These are phyloP conservation scores for Lagenidium giganteum DNA, from an alignment of 352 stramenopile genomes.

Conservation along the genomic window DNA sequence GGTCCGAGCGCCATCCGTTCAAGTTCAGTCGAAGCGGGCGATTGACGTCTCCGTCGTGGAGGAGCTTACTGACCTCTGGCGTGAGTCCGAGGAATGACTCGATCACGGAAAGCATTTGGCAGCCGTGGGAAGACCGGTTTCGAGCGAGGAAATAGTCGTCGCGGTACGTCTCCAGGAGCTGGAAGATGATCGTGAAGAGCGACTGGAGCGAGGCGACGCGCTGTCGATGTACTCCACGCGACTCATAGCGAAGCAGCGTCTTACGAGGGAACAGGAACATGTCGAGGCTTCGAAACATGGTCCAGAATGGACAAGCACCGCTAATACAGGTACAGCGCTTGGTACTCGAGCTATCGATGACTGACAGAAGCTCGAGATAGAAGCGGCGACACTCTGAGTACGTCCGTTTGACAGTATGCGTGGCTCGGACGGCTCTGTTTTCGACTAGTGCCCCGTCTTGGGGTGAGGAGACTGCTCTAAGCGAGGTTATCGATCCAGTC, in stretches of 20 bases:
- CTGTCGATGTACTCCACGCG: no score
- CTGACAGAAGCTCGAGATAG: constrained; percentile 30
- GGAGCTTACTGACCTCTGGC: constrained; percentile 12
- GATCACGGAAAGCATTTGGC: constrained; percentile 17
- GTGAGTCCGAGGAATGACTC: constrained; percentile 22
- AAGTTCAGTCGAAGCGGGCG: constrained; percentile 20
- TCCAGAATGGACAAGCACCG: constrained; percentile 57
- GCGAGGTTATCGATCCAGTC: no score
- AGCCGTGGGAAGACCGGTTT: no score
- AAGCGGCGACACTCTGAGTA: constrained; percentile 53
- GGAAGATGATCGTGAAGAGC: constrained; percentile 17
- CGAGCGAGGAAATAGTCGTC: constrained; percentile 23
- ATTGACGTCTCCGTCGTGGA: constrained; percentile 4
- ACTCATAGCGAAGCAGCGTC: no score
- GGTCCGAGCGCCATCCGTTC: constrained; percentile 21
- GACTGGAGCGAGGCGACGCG: constrained; percentile 13
- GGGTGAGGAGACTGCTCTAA: no score
- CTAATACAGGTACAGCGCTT: constrained; percentile 40
- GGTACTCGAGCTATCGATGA: constrained; percentile 34
- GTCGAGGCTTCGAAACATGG: constrained; percentile 32
- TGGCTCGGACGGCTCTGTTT: constrained; percentile 14
- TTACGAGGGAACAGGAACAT: constrained; percentile 44
- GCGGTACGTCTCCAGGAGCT: constrained; percentile 20
- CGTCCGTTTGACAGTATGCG: constrained; percentile 39
- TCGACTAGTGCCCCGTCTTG: no score